phyloP scores from a whole-genome alignment of 2,329 filamentous ascomycete species.

The Fusarium nelsonii region DNA sequence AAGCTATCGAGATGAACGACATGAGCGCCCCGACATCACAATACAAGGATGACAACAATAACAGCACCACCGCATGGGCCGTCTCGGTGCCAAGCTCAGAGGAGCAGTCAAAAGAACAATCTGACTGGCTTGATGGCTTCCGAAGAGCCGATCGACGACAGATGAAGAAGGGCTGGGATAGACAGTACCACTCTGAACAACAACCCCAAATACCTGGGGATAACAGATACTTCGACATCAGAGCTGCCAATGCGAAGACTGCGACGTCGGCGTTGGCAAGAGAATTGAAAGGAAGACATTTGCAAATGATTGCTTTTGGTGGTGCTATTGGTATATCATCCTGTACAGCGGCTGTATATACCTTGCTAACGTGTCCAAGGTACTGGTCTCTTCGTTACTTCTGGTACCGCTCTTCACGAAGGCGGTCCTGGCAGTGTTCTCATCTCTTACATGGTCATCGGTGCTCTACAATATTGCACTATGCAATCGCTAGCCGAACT shows the following conservation, averaged over 20 bases:
- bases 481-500: slow-evolving; percentile 93
- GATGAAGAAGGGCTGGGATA: slow-evolving; percentile 42
- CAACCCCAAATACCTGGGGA: slow-evolving; percentile 46
- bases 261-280: slow-evolving; percentile 80
- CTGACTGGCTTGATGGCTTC: slow-evolving; percentile 44
- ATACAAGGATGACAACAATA: slow-evolving; percentile 8
- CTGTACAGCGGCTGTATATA: neutral
- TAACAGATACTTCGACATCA: slow-evolving; percentile 65
- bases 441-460: slow-evolving; percentile 81
- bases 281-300: slow-evolving; percentile 83
- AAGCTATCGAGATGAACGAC: slow-evolving; percentile 33
- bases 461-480: slow-evolving; percentile 89
- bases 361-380: slow-evolving; percentile 57
- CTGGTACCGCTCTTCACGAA: slow-evolving; percentile 74
- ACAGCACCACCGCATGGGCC: slow-evolving; percentile 22
- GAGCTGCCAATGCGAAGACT: slow-evolving; percentile 76
- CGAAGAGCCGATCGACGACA: slow-evolving; percentile 38
- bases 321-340: slow-evolving; percentile 78
- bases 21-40: slow-evolving; percentile 20
- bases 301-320: slow-evolving; percentile 98
- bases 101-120: slow-evolving; percentile 17
- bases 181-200: slow-evolving; percentile 35
- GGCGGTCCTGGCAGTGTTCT: slow-evolving; percentile 84
- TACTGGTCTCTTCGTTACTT: slow-evolving; percentile 90
- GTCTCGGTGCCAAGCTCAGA: slow-evolving; percentile 24